Base-by-base conservation (phyloP, 2,329 filamentous ascomycete species). In the Talaromyces sp. region DNA sequence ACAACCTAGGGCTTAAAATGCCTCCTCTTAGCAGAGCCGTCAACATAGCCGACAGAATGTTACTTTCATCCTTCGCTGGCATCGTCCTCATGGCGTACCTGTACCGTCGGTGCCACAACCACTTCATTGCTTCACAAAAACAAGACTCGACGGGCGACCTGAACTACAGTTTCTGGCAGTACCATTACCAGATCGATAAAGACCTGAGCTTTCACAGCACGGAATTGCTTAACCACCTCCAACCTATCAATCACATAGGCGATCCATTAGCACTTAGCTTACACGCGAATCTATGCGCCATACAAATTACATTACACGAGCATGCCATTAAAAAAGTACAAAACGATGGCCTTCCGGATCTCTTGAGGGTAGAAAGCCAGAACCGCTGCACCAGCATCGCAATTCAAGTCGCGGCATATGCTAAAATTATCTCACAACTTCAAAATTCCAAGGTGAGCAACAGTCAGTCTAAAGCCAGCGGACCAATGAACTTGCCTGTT, bases 161-260 rank as follows among this genome's bases (percentile, higher is more conserved):
- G 14, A 37, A 58, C 54, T 58, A 58, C 19, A 41, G 37, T 58
- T 58, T 58, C 54, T 58, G 54, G 54, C 54, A 58, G 10, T 41
- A 58, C 31, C 54, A 58, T 41, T 58, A 58, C 11, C 54, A 58
- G 22, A 37, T 58, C 22, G 54, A 58, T n/a, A 58, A 58, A 14
- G 54, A 58, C 11, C 10, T 58, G 19, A 41, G 37, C 37, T 58
- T 41, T 22, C 14, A 58, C 22, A 27, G 33, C 37, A 58, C 54
- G 19, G 37, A 58, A 16, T 27, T 58, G 19, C 14, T 58, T 7
- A 41, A 41, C 54, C 54, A 58, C 3, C 33, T 58, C 19, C 33
- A 58, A 58, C 54, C 54, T 19, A 37, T 37, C 7, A 39, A 39
- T 41, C 33, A 41, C 19, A 37, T 41, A 39, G 54, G 37, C 31